Percentiles rank a stretch among this genome's conserved stretches.
Conservation (phyloP, 2,329 filamentous ascomycete genomes). For the Blastomyces emzantsi region DNA sequence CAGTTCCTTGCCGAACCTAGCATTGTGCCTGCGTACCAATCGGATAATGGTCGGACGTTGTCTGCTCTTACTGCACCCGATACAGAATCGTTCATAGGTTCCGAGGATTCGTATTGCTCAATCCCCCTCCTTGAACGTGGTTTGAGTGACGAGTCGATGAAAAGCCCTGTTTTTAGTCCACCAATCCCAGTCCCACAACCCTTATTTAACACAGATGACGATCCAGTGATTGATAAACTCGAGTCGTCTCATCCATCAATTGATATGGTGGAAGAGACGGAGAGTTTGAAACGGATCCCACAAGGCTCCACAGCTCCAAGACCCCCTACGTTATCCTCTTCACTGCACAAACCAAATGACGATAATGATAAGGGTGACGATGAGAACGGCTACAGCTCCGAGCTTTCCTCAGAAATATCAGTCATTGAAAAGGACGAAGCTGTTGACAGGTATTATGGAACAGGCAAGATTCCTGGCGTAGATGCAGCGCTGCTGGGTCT, state of each 20-base stretch:
- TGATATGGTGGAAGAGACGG: slow-evolving; percentile 44
- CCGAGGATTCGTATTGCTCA: slow-evolving; percentile 66
- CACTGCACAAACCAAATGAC: background rate
- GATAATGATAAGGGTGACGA: slow-evolving; percentile 36
- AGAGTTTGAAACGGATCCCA: slow-evolving; percentile 43
- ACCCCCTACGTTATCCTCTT: slow-evolving; percentile 12
- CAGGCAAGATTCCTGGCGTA: slow-evolving; percentile 26
- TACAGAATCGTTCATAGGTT: slow-evolving; percentile 46
- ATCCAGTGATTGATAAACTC: slow-evolving; percentile 22
- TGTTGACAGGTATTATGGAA: slow-evolving; percentile 23
- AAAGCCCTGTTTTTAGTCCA: slow-evolving; percentile 29
- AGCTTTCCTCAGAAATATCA: slow-evolving; percentile 44
- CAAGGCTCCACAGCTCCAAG: slow-evolving; percentile 36
- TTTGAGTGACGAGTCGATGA: slow-evolving; percentile 41
- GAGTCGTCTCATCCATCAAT: slow-evolving; percentile 42
- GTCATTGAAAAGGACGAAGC: slow-evolving; percentile 37
- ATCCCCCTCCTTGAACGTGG: slow-evolving; percentile 67
- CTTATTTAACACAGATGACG: slow-evolving; percentile 24
- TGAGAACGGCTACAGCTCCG: slow-evolving; percentile 45
- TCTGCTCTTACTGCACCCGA: slow-evolving; percentile 29
- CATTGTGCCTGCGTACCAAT: background rate
- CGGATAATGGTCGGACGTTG: slow-evolving; percentile 9
- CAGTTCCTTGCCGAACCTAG: background rate
- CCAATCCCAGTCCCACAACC: slow-evolving; percentile 19
- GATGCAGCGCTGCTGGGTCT: slow-evolving; percentile 31